Evolutionary conservation across 768 basidiomycete species (phyloP).

Genomic region (Boletus tylopilopsis): DNA sequence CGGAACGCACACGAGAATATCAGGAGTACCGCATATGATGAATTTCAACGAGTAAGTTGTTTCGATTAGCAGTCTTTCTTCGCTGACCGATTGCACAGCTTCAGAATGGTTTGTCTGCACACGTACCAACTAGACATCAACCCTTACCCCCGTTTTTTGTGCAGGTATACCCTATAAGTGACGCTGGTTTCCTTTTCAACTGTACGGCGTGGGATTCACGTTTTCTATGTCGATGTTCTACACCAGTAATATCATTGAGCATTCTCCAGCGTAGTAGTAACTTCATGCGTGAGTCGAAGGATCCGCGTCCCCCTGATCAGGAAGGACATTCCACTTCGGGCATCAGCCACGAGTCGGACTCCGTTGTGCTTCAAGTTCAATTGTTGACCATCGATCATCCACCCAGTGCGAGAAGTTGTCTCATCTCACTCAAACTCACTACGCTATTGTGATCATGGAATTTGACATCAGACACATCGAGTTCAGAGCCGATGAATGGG

Average conservation of each 20-base stretch:
- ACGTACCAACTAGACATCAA: background rate
- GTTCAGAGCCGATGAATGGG: slow-evolving; percentile 45
- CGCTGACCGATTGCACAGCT: slow-evolving; percentile 30
- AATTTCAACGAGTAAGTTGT: slow-evolving; percentile 79
- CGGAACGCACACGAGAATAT: slow-evolving; percentile 95
- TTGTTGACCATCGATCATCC: no score
- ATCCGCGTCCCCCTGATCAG: slow-evolving; percentile 7
- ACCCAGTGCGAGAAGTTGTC: no score
- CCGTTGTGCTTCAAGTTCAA: no score
- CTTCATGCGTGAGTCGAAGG: background rate
- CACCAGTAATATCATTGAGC: background rate
- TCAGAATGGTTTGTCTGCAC: slow-evolving; percentile 41
- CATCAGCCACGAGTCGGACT: no score
- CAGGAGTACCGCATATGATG: slow-evolving; percentile 90
- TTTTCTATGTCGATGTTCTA: background rate
- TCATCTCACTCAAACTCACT: background rate
- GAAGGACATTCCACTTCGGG: background rate
- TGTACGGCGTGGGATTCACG: background rate
- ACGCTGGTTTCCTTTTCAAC: background rate
- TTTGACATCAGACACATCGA: slow-evolving; percentile 32
- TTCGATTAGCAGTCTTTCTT: background rate
- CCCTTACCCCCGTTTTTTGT: slow-evolving; percentile 1
- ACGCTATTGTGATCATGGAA: slow-evolving; percentile 34
- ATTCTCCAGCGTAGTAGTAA: no score
- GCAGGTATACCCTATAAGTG: slow-evolving; percentile 32